These are phyloP conservation scores for Yamadazyma sp. DNA, from an alignment of 1,139 yeast genomes.

Conservation along the genomic window DNA sequence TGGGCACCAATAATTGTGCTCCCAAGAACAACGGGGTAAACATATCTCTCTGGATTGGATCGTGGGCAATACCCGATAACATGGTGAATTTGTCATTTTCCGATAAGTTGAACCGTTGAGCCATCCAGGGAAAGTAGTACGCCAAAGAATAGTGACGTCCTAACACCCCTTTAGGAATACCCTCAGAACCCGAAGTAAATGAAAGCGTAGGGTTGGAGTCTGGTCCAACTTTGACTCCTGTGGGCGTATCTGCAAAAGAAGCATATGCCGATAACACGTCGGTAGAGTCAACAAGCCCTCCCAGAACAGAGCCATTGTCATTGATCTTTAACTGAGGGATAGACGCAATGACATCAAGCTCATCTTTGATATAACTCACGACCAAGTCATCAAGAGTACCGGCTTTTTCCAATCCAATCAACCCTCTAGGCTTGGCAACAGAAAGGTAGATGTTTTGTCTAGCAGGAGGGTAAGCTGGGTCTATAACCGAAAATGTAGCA, in stretches of 20 bases:
- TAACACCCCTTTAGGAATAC: constrained; percentile 96
- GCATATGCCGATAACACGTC: constrained; percentile 56
- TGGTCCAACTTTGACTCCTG: constrained; percentile 96
- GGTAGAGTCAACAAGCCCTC: constrained; percentile 42
- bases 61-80: constrained; percentile 99
- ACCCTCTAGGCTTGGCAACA: constrained; percentile 90
- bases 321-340: constrained; percentile 75
- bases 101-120: constrained; percentile 73
- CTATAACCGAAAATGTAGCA: constrained; percentile 96
- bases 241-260: constrained; percentile 50
- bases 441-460: constrained; percentile 90
- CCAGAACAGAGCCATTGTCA: constrained; percentile 73
- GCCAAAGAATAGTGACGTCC: constrained; percentile 97
- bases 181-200: constrained; percentile 98
- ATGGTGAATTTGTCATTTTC: constrained; percentile 88
- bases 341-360: constrained; percentile 68
- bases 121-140: constrained; percentile 98
- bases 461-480: constrained; percentile 98
- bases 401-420: constrained; percentile 87
- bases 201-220: constrained; percentile 96
- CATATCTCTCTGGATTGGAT: constrained; percentile 98
- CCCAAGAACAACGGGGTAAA: constrained; percentile 96
- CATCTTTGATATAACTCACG: constrained; percentile 68
- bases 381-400: constrained; percentile 79
- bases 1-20: constrained; percentile 89